These are phyloP conservation scores for Cystobasidium pallidum DNA, from an alignment of 1,284 basidiomycete genomes.

Conservation along the genomic window DNA sequence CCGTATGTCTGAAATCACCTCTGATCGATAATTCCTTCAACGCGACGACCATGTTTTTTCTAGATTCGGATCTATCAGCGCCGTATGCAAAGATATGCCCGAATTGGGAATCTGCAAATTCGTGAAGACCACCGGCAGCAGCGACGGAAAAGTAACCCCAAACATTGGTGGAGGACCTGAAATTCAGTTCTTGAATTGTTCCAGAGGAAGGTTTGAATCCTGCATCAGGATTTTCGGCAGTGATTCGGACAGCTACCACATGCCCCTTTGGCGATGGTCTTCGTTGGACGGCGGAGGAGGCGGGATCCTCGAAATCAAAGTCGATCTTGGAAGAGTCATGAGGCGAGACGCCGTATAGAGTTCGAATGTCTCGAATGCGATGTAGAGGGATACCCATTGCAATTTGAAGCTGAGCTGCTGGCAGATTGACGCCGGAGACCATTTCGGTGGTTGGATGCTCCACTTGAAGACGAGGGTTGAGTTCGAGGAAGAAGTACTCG, in stretches of 20 bases:
- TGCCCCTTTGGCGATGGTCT: constrained; percentile 97
- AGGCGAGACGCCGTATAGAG: constrained; percentile 90
- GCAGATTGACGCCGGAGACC: constrained; percentile 97
- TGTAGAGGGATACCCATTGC: constrained; percentile 98
- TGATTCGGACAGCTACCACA: constrained; percentile 98
- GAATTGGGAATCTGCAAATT: constrained; percentile 98
- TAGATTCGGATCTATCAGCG: constrained; percentile 88
- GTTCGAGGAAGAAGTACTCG: constrained; percentile 95
- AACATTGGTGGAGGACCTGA: constrained; percentile 97
- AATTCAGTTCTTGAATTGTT: constrained; percentile 95
- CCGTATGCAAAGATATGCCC: constrained; percentile 99
- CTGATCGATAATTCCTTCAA: constrained; percentile 98
- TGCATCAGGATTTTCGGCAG: constrained; percentile 98
- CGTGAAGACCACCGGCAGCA: constrained; percentile 93
- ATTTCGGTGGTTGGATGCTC: constrained; percentile 99
- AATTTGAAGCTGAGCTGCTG: constrained; percentile 94
- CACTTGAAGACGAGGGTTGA: constrained; percentile 99
- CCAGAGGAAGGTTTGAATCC: constrained; percentile 99
- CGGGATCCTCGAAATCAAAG: constrained; percentile 90
- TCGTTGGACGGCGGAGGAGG: constrained; percentile 82
- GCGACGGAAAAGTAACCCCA: constrained; percentile 99
- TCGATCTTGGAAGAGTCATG: constrained; percentile 88
- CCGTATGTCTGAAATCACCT: constrained; percentile 97
- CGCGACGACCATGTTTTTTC: constrained; percentile 99
- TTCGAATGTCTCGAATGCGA: constrained; percentile 93